Evolutionary conservation across 345 rosid genomes (phyloP).

Genomic region (Orychophragmus violaceus): DNA sequence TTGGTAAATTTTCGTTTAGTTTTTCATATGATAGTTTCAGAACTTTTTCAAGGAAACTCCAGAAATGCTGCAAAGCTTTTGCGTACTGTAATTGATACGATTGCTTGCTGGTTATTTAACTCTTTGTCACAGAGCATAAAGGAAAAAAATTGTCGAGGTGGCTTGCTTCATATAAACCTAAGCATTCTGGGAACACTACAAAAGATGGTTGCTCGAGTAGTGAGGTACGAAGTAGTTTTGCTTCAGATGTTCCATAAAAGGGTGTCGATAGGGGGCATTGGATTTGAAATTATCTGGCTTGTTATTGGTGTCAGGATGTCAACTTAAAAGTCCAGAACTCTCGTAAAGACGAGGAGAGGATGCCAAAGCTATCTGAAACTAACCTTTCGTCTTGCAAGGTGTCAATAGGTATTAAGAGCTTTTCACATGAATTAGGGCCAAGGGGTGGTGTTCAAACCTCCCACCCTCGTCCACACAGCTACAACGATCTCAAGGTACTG

Average conservation of each 20-base stretch:
- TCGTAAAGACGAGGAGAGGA: conserved; percentile 29
- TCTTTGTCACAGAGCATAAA: conserved; percentile 33
- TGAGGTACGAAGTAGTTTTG: conserved; percentile 37
- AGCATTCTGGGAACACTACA: conserved; percentile 29
- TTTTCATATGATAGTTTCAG: not conserved
- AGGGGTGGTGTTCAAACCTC: conserved; percentile 52
- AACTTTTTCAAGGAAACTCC: not conserved
- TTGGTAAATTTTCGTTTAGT: too few species aligned
- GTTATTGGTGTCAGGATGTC: conserved; percentile 34
- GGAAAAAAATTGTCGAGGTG: conserved; percentile 56
- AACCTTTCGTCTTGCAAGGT: conserved; percentile 30
- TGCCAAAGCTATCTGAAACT: conserved; percentile 30
- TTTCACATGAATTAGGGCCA: conserved; percentile 73
- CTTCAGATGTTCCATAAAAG: not conserved
- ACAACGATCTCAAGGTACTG: conserved; percentile 56
- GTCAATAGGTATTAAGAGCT: conserved; percentile 56
- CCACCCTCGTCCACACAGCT: conserved; percentile 61
- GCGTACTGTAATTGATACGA: too few species aligned
- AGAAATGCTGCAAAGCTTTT: not conserved
- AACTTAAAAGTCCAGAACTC: conserved; percentile 28
- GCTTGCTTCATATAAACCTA: conserved; percentile 54
- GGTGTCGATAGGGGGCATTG: not conserved
- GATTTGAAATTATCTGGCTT: not conserved
- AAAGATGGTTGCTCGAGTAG: conserved; percentile 30
- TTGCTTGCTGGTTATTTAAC: not conserved